phyloP scores from a whole-genome alignment of 2,329 filamentous ascomycete species.

The Sodiomyces alkalinus region DNA sequence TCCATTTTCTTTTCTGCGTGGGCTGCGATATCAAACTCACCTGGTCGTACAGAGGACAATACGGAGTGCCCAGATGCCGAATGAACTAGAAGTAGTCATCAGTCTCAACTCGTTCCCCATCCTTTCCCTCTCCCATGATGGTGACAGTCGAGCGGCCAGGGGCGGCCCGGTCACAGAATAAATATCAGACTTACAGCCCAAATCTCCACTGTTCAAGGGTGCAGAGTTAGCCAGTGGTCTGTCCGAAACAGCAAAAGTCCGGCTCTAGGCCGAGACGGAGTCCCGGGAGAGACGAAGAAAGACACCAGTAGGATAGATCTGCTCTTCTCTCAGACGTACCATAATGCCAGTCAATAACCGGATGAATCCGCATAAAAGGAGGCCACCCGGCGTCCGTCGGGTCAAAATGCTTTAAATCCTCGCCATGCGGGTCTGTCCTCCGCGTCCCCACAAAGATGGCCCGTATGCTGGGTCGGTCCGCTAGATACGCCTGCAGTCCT shows the following conservation, averaged over 20 bases:
- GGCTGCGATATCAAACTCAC: too few relatives aligned
- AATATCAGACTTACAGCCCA: constrained; percentile 57
- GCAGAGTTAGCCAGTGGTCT: background rate
- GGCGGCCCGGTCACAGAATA: too few relatives aligned
- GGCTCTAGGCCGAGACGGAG: too few relatives aligned
- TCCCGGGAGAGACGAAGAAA: too few relatives aligned
- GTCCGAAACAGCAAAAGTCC: too few relatives aligned
- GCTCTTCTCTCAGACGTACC: too few relatives aligned
- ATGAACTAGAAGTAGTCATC: constrained; percentile 45
- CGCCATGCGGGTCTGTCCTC: constrained; percentile 83
- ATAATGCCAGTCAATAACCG: constrained; percentile 96
- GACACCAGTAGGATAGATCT: too few relatives aligned
- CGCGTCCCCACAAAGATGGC: constrained; percentile 82
- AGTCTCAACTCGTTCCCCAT: too few relatives aligned
- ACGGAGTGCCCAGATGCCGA: constrained; percentile 61
- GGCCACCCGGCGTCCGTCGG: constrained; percentile 85
- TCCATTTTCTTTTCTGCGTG: too few relatives aligned
- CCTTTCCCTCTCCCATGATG: too few relatives aligned
- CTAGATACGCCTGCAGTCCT: constrained; percentile 65
- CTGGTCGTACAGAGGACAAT: constrained; percentile 72
- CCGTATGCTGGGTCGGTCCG: constrained; percentile 45
- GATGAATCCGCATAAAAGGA: constrained; percentile 80
- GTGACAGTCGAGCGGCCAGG: background rate
- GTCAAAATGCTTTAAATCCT: constrained; percentile 65
- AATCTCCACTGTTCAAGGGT: constrained; percentile 48